Base-by-base conservation (phyloP, 2,329 filamentous ascomycete genomes). In the Trematosphaeria pertusa region DNA sequence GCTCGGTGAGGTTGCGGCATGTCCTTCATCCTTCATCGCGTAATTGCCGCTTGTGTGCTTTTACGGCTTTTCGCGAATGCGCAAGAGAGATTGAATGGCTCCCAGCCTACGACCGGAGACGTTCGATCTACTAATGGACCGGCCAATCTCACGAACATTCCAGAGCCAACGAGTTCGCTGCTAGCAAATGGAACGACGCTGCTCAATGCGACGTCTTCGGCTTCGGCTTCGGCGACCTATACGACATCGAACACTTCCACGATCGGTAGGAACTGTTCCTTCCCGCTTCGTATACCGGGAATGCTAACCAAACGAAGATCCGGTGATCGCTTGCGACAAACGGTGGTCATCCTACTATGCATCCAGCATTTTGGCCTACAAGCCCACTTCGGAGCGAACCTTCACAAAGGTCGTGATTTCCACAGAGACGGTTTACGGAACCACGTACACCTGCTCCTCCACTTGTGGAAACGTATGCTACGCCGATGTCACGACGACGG, bases 391-490 rank as follows among this genome's bases (percentile, higher is more conserved):
- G 9, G 19, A 19, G 14, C 15, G 17, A 4, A 41, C 24, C 6
- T 30, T 32, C 22, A 41, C 38, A 6, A 31, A 41, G 26, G 22
- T 41, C 6, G 14, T 32, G 7, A 17, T 41, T n/a, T 15, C 9
- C 7, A 41, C 38, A 18, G 11, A 41, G 14, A 41, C 28, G 4
- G 6, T 32, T 18, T 41, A 41, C 26, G 9, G 15, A 19, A 32
- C 38, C 6, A 41, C 38, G 32, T 41, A 33, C 12, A 41, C 38
- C 26, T 41, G 38, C 26, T 41, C 38, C 12, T 41, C 38, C n/a
- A 41, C 28, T 8, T 41, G 38, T 18, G 38, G 38, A 11, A 6
- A 31, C 11, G 26, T 41, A 15, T 41, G 38, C 18, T 41, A 41
- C 20, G 38, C 38, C 21, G 38, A 41, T 21, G 24, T 33, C 19